phyloP scores from a whole-genome alignment of 257 asterid genomes.

The Capsicum chinense region DNA sequence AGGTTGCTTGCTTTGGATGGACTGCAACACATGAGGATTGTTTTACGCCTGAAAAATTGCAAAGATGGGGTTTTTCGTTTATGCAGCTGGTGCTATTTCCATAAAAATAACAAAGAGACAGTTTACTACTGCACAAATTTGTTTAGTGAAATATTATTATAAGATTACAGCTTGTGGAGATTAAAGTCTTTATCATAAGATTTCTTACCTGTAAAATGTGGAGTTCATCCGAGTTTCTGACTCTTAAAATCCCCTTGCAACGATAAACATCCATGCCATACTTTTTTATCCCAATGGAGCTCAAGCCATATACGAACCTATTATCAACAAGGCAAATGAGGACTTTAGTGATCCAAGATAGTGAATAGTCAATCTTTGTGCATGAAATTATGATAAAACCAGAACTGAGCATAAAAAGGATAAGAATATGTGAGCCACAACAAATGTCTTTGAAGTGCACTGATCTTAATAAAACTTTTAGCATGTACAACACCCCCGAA shows the following conservation, averaged over 20 bases:
- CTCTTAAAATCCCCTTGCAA: conserved; percentile 82
- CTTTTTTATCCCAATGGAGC: conserved; percentile 86
- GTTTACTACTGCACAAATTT: neutral
- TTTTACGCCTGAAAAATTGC: neutral
- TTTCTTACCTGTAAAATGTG: conserved; percentile 74
- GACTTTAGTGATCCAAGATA: conserved; percentile 14
- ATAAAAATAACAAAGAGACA: neutral
- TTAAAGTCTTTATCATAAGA: neutral
- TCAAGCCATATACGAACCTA: conserved; percentile 83
- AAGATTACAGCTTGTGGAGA: neutral
- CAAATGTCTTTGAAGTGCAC: neutral
- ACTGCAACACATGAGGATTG: neutral
- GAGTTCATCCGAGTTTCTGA: conserved; percentile 67
- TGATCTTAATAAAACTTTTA: neutral
- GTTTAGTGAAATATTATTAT: neutral
- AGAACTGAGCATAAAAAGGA: neutral
- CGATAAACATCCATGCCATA: conserved; percentile 93
- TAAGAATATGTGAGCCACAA: neutral
- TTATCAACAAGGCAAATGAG: neutral
- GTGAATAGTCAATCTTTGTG: neutral
- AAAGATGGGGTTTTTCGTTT: neutral
- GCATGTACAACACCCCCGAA: neutral
- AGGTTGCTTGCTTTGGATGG: neutral
- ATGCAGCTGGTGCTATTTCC: neutral
- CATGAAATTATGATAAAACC: neutral